phyloP scores from a whole-genome alignment of 179 eudicot species.

The Sideroxylon spinosum region DNA sequence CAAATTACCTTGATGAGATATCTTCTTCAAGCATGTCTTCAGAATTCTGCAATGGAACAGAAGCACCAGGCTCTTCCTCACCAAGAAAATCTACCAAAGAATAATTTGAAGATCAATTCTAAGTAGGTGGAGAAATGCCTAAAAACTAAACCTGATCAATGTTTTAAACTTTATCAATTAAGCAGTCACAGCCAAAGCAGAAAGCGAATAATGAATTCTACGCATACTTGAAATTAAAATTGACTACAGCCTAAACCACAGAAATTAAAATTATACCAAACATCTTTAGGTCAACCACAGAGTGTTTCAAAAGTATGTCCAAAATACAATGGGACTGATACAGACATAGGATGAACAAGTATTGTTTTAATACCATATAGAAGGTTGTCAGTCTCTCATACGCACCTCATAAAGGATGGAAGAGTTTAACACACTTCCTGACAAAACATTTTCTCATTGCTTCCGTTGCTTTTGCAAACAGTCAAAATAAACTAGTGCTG shows the following conservation, averaged over 20 bases:
- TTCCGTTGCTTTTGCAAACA: too few relatives aligned
- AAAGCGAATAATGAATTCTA: neutral
- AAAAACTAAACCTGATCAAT: neutral
- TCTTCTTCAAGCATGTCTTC: conserved; percentile 76
- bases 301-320: neutral
- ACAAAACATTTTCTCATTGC: too few relatives aligned
- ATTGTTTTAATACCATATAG: too few relatives aligned
- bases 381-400: too few relatives aligned
- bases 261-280: neutral
- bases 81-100: conserved; percentile 41
- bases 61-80: conserved; percentile 73
- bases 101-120: neutral
- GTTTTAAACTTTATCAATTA: neutral
- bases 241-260: neutral
- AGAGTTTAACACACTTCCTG: too few relatives aligned
- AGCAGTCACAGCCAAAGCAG: neutral
- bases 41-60: conserved; percentile 46
- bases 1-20: conserved; percentile 75
- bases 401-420: too few relatives aligned
- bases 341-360: too few relatives aligned
- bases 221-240: neutral
- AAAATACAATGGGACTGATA: neutral
- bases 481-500: too few relatives aligned
- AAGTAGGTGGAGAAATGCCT: neutral
- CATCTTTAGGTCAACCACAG: neutral